phyloP scores from a whole-genome alignment of 2,329 filamentous ascomycete species.

The Neonectria coccinea region DNA sequence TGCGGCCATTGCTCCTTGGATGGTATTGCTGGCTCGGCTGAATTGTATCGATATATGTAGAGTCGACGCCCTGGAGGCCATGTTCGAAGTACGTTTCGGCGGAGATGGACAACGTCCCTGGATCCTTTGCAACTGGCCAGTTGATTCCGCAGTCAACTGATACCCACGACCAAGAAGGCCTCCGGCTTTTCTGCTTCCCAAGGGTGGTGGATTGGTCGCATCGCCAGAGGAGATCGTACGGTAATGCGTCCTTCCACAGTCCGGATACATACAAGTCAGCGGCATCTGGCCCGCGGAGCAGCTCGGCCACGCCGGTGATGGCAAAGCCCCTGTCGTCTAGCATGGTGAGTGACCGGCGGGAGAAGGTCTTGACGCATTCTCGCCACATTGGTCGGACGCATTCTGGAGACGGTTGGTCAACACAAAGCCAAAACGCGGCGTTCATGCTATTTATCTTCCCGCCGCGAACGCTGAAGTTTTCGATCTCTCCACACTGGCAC shows the following conservation, averaged over 20 bases:
- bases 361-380: conserved; percentile 2
- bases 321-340: neutral
- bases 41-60: neutral
- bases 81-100: neutral
- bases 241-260: neutral
- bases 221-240: neutral
- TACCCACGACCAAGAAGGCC: neutral
- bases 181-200: neutral
- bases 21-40: neutral
- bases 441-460: neutral
- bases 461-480: neutral
- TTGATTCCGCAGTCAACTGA: neutral
- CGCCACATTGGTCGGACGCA: conserved; percentile 2
- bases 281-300: neutral
- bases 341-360: conserved; percentile 2
- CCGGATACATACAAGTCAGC: conserved; percentile 1
- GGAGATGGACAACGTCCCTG: neutral
- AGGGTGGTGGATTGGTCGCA: neutral
- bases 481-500: neutral
- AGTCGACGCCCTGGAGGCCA: neutral
- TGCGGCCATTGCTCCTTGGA: neutral
- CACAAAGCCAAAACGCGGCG: neutral
- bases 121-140: neutral
- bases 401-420: neutral
- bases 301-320: neutral